Conservation (phyloP, 139 green algal genomes). For the Asterochloris erici region DNA sequence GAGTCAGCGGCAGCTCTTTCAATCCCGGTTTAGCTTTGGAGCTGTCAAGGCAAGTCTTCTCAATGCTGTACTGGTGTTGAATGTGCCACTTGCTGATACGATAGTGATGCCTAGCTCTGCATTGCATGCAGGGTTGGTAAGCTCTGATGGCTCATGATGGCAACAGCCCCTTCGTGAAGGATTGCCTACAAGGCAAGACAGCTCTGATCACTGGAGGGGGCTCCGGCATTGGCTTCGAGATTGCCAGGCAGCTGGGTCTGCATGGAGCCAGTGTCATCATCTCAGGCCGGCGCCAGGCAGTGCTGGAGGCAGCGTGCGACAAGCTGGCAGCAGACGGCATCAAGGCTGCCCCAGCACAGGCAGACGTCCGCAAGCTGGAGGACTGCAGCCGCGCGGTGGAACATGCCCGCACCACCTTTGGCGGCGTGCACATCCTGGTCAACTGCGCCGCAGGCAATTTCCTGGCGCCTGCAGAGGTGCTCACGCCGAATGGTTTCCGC, state of each 20-base stretch:
- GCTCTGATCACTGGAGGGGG: conserved; percentile 80
- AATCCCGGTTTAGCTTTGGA: no score
- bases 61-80: no score
- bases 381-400: conserved; percentile 64
- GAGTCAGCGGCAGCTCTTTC: no score
- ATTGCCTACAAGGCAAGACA: conserved; percentile 35
- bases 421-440: conserved; percentile 83
- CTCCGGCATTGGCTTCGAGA: conserved; percentile 86
- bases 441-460: conserved; percentile 93
- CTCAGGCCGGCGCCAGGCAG: conserved; percentile 66
- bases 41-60: no score
- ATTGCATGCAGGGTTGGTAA: no score
- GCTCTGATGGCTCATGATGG: no score
- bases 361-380: conserved; percentile 75
- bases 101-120: no score
- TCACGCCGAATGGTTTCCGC: conserved; percentile 85
- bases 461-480: conserved; percentile 70
- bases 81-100: no score
- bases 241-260: conserved; percentile 81
- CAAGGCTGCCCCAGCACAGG: conserved; percentile 40
- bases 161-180: no score
- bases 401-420: conserved; percentile 37
- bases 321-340: conserved; percentile 56
- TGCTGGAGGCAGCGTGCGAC: conserved; percentile 54
- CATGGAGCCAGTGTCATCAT: conserved; percentile 79